These are phyloP conservation scores for Xylaria castorea DNA, from an alignment of 495 filamentous ascomycete species.

Conservation along the genomic window DNA sequence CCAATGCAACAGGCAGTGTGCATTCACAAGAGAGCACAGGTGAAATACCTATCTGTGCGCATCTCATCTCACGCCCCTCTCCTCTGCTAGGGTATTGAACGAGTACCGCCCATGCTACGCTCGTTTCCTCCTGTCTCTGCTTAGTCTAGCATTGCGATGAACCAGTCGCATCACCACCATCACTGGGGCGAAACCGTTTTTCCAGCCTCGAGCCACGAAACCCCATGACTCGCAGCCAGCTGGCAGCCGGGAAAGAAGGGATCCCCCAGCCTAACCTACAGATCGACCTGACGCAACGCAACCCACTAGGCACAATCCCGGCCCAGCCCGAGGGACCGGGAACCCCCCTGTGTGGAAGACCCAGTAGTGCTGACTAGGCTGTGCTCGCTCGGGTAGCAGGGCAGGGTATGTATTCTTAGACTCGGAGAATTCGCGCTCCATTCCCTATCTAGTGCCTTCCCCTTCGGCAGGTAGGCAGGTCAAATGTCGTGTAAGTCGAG, in stretches of 20 bases:
- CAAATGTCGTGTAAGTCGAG: neutral
- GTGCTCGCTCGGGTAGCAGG: conserved; percentile 14
- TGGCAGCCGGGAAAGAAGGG: conserved; percentile 1
- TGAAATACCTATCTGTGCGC: neutral
- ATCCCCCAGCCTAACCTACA: conserved; percentile 1
- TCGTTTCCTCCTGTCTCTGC: neutral
- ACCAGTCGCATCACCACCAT: neutral
- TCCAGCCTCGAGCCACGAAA: conserved; percentile 2
- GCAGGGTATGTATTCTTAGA: conserved; percentile 23
- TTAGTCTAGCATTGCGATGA: neutral
- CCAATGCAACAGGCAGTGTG: neutral
- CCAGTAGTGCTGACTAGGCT: conserved; percentile 19
- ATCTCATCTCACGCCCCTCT: neutral
- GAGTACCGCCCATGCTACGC: neutral
- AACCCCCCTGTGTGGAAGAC: conserved; percentile 12
- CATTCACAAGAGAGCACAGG: neutral
- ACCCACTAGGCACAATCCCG: neutral
- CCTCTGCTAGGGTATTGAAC: neutral
- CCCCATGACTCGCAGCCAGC: conserved; percentile 2
- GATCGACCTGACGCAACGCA: conserved; percentile 21
- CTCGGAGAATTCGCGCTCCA: conserved; percentile 19
- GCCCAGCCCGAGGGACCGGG: conserved; percentile 16
- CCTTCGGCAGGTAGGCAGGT: neutral
- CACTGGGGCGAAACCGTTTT: neutral
- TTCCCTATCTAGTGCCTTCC: neutral